These are phyloP conservation scores for Flaveria trinervia DNA, from an alignment of 129 eudicot genomes.

Conservation along the genomic window DNA sequence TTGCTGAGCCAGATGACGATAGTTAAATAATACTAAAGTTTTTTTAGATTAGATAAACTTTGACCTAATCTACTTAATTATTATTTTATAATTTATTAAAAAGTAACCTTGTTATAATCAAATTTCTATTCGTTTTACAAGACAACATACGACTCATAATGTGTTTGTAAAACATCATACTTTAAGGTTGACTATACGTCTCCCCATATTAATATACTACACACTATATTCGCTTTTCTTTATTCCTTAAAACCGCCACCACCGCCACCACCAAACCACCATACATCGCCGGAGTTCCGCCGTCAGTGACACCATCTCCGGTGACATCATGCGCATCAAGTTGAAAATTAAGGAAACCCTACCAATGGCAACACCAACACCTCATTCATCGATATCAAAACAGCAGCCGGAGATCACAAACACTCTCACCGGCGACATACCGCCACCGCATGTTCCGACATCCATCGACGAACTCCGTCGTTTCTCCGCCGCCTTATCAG, in stretches of 20 bases:
- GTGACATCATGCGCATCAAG: not conserved
- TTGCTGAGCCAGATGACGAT: no score
- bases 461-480: constrained; percentile 44
- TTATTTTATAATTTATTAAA: no score
- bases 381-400: constrained; percentile 11
- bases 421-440: constrained; percentile 12
- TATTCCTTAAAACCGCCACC: not conserved
- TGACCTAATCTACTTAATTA: no score
- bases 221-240: not conserved
- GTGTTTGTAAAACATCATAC: no score
- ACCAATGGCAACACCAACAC: not conserved
- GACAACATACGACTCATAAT: no score
- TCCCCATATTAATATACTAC: not conserved
- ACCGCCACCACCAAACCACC: not conserved
- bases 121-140: no score
- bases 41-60: no score
- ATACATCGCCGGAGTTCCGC: constrained; percentile 7
- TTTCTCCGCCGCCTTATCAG: constrained; percentile 50
- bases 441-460: constrained; percentile 22
- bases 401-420: constrained; percentile 5
- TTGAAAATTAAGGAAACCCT: not conserved
- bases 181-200: not conserved
- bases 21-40: no score
- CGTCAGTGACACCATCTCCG: constrained; percentile 22
- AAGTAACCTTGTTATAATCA: no score